Conservation (phyloP, 495 filamentous ascomycete species). For the Trichocladium antarcticum region DNA sequence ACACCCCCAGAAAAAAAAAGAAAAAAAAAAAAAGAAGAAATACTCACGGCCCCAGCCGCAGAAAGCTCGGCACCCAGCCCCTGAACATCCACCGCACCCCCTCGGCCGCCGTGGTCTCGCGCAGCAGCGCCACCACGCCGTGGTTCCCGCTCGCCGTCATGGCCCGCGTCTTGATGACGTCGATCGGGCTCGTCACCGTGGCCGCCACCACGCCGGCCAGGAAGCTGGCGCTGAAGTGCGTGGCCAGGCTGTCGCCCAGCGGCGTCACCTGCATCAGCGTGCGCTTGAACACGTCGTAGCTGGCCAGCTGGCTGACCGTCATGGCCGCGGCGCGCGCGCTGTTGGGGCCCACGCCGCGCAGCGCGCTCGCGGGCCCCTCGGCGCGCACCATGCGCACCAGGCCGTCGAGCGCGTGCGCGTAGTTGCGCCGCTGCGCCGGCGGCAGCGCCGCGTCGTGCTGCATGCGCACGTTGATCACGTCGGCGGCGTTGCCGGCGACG, state of each 20-base stretch:
- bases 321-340: constrained; percentile 81
- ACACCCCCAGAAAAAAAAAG: background rate
- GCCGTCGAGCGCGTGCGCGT: constrained; percentile 79
- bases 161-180: constrained; percentile 93
- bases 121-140: constrained; percentile 47
- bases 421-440: constrained; percentile 62
- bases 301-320: constrained; percentile 83
- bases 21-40: background rate
- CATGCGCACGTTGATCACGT: constrained; percentile 97
- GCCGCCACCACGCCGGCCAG: constrained; percentile 88
- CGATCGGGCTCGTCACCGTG: constrained; percentile 87
- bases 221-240: constrained; percentile 80
- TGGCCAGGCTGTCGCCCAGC: constrained; percentile 65
- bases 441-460: constrained; percentile 86
- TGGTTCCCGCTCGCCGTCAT: constrained; percentile 63
- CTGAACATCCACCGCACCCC: constrained; percentile 85
- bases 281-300: constrained; percentile 84
- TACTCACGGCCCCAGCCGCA: constrained; percentile 62
- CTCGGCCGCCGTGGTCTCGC: constrained; percentile 63
- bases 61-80: constrained; percentile 96
- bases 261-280: constrained; percentile 54
- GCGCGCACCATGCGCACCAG: constrained; percentile 69
- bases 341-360: constrained; percentile 88
- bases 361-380: constrained; percentile 62
- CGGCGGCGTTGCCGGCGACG: constrained; percentile 82